A percentile compares a stretch with the other conserved stretches of the same genome.
Conservation (phyloP, 148 eudicot genomes). For the Camellia granthamiana region DNA sequence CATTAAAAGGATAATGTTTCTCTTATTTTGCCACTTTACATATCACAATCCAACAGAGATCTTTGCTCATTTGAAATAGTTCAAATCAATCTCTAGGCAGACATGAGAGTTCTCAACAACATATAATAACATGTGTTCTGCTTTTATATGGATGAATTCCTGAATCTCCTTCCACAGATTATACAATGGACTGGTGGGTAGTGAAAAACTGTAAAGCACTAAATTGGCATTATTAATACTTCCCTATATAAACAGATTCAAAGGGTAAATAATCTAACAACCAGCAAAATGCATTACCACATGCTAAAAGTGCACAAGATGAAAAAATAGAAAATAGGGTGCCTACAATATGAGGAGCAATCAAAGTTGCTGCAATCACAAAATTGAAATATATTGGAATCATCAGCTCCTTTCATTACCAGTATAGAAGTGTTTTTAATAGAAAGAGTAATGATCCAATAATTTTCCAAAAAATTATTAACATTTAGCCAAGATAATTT, state of each 20-base stretch:
- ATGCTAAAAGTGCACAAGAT: too few relatives aligned
- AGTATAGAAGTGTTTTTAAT: background rate
- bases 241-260: background rate
- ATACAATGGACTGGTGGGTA: background rate
- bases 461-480: background rate
- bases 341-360: background rate
- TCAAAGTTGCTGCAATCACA: background rate
- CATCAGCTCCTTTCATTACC: background rate
- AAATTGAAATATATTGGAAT: background rate
- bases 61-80: too few relatives aligned
- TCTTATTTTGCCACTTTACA: too few relatives aligned
- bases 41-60: too few relatives aligned
- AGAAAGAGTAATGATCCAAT: background rate
- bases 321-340: too few relatives aligned
- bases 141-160: background rate
- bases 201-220: background rate
- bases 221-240: background rate
- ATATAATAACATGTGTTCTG: background rate
- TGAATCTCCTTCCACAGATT: conserved; percentile 1
- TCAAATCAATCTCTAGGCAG: background rate
- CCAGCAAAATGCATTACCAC: too few relatives aligned
- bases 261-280: background rate
- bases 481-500: conserved; percentile 3
- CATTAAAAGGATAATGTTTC: too few relatives aligned
- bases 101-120: background rate